Conservation (phyloP, 768 basidiomycete species). For the Termitomyces sp. region DNA sequence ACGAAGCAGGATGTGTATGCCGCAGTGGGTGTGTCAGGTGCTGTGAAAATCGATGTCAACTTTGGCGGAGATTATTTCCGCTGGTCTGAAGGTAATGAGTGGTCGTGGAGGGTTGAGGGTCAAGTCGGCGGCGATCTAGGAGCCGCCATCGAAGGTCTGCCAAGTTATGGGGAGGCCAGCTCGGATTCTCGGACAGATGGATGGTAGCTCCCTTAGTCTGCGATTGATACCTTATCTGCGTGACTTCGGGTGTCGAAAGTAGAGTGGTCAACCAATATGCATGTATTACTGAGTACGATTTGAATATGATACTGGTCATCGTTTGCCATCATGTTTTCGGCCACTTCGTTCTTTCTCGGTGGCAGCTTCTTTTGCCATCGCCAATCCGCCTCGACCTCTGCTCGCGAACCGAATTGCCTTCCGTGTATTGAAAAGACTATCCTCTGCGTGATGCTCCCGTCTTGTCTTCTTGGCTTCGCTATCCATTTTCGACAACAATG, state of each 20-base stretch:
- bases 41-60: slow-evolving; percentile 52
- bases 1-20: slow-evolving; percentile 53
- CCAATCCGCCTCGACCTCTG: slow-evolving; percentile 58
- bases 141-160: slow-evolving; percentile 41
- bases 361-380: slow-evolving; percentile 42
- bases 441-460: slow-evolving; percentile 36
- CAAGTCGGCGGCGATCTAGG: slow-evolving; percentile 52
- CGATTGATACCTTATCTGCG: background rate
- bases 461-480: slow-evolving; percentile 63
- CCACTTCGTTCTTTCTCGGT: slow-evolving; percentile 22
- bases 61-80: slow-evolving; percentile 56
- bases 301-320: slow-evolving; percentile 8
- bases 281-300: background rate
- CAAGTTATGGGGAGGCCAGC: slow-evolving; percentile 24
- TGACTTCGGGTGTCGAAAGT: background rate
- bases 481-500: slow-evolving; percentile 74
- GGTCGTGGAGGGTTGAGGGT: slow-evolving; percentile 59
- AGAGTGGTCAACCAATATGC: background rate
- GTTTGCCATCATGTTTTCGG: slow-evolving; percentile 20
- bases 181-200: background rate
- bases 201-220: background rate
- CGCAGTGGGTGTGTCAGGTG: slow-evolving; percentile 53
- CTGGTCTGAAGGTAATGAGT: slow-evolving; percentile 63
- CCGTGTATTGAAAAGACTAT: slow-evolving; percentile 71
- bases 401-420: slow-evolving; percentile 82